phyloP scores from a whole-genome alignment of 257 asterid genomes.

The Ocimum tenuiflorum region DNA sequence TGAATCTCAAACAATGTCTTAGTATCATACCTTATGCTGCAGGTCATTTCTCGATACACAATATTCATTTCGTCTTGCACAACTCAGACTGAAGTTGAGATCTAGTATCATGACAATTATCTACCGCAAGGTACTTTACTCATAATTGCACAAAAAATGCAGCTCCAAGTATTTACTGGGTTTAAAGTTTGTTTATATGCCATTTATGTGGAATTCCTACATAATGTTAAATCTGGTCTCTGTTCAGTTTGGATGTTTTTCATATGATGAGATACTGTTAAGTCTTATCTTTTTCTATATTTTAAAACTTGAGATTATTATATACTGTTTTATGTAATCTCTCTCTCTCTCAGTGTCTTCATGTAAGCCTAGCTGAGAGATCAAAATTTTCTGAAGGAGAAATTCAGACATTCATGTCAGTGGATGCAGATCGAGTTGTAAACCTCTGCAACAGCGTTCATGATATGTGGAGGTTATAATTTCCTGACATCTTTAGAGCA shows the following conservation, averaged over 20 bases:
- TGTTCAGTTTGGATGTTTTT: not conserved
- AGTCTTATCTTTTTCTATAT: not conserved
- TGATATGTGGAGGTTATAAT: slow-evolving; percentile 85
- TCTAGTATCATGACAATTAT: slow-evolving; percentile 80
- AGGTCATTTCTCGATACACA: slow-evolving; percentile 97
- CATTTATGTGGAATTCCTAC: not conserved
- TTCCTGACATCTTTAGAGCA: slow-evolving; percentile 17
- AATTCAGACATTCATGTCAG: slow-evolving; percentile 97
- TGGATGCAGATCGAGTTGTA: slow-evolving; percentile 84
- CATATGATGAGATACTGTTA: not conserved
- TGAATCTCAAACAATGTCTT: slow-evolving; percentile 9
- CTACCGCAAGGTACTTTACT: slow-evolving; percentile 61
- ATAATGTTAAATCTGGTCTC: not conserved
- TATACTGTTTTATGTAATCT: not conserved
- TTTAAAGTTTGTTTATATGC: not conserved
- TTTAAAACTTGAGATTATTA: not conserved
- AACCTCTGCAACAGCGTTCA: slow-evolving; percentile 90
- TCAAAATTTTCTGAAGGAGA: slow-evolving; percentile 95
- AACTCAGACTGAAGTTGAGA: slow-evolving; percentile 78
- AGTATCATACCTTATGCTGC: slow-evolving; percentile 29
- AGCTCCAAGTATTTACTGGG: not conserved
- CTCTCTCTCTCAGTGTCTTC: slow-evolving; percentile 57
- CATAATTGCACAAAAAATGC: not conserved
- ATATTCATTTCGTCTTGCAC: slow-evolving; percentile 68
- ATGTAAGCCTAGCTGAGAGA: slow-evolving; percentile 73